phyloP scores from a whole-genome alignment of 2,329 filamentous ascomycete genomes.

The Clonostachys byssicola region DNA sequence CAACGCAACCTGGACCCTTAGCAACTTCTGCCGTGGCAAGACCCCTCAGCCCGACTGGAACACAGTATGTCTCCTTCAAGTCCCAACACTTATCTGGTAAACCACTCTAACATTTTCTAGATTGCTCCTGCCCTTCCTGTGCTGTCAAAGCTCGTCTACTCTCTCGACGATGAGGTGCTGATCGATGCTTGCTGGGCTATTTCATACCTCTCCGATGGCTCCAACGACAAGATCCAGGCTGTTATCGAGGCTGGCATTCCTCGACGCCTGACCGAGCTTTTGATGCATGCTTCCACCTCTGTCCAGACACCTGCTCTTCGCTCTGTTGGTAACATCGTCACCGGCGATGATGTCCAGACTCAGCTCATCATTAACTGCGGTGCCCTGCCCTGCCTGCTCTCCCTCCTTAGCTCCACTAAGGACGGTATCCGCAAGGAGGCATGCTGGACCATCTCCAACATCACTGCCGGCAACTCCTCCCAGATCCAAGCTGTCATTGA shows the following conservation, averaged over 20 bases:
- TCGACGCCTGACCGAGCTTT: conserved; percentile 88
- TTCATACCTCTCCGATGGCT: conserved; percentile 94
- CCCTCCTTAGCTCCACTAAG: conserved; percentile 92
- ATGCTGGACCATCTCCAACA: conserved; percentile 99
- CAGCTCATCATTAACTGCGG: conserved; percentile 99
- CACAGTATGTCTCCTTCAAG: conserved; percentile 60
- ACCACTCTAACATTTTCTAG: conserved; percentile 36
- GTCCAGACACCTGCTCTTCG: conserved; percentile 96
- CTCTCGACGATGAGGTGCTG: conserved; percentile 93
- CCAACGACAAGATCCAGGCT: conserved; percentile 98
- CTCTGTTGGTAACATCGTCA: conserved; percentile 98
- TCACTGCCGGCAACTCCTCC: conserved; percentile 94
- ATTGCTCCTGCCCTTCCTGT: conserved; percentile 94
- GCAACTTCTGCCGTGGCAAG: conserved; percentile 99
- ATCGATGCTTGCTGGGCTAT: conserved; percentile 99
- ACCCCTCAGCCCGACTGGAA: conserved; percentile 97
- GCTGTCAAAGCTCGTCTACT: conserved; percentile 95
- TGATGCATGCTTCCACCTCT: conserved; percentile 97
- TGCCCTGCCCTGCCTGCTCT: conserved; percentile 85
- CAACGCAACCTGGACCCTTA: conserved; percentile 97
- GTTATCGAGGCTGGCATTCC: conserved; percentile 98
- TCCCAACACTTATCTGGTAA: not conserved
- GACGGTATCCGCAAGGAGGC: conserved; percentile 99
- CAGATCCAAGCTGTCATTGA: conserved; percentile 98
- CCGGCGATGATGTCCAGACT: conserved; percentile 96